Base-by-base conservation (phyloP, 108 stramenopile genomes). In the Cylindrotheca fusiformis region DNA sequence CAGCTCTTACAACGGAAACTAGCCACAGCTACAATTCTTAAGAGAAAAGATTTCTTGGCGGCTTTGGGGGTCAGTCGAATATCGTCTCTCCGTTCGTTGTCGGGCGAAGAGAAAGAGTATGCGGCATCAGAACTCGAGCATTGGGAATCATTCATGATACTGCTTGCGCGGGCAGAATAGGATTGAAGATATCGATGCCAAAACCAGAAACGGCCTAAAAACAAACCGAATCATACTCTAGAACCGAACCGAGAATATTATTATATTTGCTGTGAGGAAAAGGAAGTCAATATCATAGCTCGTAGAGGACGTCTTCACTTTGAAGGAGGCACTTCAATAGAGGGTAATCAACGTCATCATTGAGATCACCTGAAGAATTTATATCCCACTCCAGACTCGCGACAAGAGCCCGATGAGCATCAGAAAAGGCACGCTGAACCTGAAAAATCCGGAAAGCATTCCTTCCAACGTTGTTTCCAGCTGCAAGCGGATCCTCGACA, bases 381-480 rank as follows among this genome's bases (percentile, higher is more conserved):
- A 84, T 82, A 24, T 90, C 91, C 88, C 91, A 93, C 48, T 93
- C 92, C 18, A 93, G 64, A 31, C 83, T 78, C 18, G 92, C 92
- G 22, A 90, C 76, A 48, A 93, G 68, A 1, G 86, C 86, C 32
- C 92, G 61, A 58, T 93, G 92, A 20, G 92, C 88, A 66, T 93
- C 88, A 3, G 86, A 86, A 65, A 93, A 93, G 30, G 92, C 92
- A 27, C 92, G 74, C 60, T 85, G 84, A 31, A 93, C 85, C 71
- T 90, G 88, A 62, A 87, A 82, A 41, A 96, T 94, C 52, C 96
- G 82, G 75, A 97, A 97, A 32, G 94, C 86, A 64, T 97, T 97
- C 23, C 95, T 69, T 31, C 95, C 95, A 32, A 97, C 93, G 69
- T 97, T 97, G 71, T 97, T 97, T 32, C 86, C 79, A 24, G 81